Evolutionary conservation across 2,329 filamentous ascomycete species (phyloP).

Genomic region (Cladobotryum protrusum): DNA sequence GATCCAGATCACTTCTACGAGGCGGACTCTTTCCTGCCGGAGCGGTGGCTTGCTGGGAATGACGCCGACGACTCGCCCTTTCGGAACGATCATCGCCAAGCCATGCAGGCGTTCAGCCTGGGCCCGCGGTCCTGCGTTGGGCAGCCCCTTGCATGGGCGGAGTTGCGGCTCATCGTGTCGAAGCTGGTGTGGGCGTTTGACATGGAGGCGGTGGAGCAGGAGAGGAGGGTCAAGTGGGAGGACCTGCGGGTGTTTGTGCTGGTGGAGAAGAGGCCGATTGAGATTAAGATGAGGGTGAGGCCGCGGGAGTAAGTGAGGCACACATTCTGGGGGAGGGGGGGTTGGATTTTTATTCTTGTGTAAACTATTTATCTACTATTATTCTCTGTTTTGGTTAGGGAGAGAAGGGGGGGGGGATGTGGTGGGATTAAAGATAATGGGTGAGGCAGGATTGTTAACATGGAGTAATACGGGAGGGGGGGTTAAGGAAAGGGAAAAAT

Average conservation of each 20-base stretch:
- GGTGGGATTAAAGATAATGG: too few species aligned
- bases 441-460: too few species aligned
- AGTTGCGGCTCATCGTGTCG: constrained; percentile 11
- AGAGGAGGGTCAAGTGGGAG: constrained; percentile 4
- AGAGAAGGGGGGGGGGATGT: too few species aligned
- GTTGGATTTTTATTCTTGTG: too few species aligned
- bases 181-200: constrained; percentile 12
- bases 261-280: constrained; percentile 6
- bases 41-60: constrained; percentile 3
- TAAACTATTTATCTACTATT: too few species aligned
- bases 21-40: constrained; percentile 8
- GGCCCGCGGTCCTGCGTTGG: constrained; percentile 8
- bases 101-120: constrained; percentile 6
- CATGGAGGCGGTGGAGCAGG: constrained; percentile 2
- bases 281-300: constrained; percentile 1
- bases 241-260: constrained; percentile 5
- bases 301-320: too few species aligned
- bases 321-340: too few species aligned
- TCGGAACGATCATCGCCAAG: constrained; percentile 4
- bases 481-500: too few species aligned
- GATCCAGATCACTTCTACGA: constrained; percentile 1
- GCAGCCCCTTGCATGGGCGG: constrained; percentile 7
- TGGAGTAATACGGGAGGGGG: too few species aligned
- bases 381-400: too few species aligned
- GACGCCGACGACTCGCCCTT: constrained; percentile 2